Conservation (phyloP, 345 rosid species). For the Populus tremula region DNA sequence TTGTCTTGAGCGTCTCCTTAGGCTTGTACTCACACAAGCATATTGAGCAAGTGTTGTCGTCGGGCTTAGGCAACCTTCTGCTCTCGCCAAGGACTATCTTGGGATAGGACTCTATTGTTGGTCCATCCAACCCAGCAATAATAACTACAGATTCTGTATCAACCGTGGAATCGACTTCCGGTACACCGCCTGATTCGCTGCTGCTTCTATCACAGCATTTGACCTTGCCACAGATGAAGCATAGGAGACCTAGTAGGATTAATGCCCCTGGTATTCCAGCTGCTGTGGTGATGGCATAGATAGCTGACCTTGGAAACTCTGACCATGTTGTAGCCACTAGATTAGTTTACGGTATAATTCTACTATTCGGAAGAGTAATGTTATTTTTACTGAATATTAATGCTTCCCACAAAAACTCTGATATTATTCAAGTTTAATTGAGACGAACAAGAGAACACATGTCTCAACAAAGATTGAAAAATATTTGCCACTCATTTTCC, state of each 20-base stretch:
- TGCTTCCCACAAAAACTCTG: no score
- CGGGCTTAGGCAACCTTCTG: slow-evolving; percentile 40
- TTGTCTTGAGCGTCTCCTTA: slow-evolving; percentile 36
- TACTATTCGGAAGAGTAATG: no score
- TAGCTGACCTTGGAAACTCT: slow-evolving; percentile 45
- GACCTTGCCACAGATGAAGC: slow-evolving; percentile 39
- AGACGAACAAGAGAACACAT: not conserved
- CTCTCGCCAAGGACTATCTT: slow-evolving; percentile 45
- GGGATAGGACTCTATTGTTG: slow-evolving; percentile 57
- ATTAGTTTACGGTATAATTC: not conserved
- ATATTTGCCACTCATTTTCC: no score
- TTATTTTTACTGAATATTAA: no score
- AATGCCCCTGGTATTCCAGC: slow-evolving; percentile 57
- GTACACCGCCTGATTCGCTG: slow-evolving; percentile 4
- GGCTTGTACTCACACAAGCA: slow-evolving; percentile 44
- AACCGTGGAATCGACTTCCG: slow-evolving; percentile 25
- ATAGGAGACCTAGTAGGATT: slow-evolving; percentile 34
- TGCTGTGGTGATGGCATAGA: slow-evolving; percentile 45
- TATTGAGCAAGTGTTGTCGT: slow-evolving; percentile 40
- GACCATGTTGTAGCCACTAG: not conserved
- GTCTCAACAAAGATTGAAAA: not conserved
- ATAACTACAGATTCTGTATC: slow-evolving; percentile 9
- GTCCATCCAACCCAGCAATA: slow-evolving; percentile 39
- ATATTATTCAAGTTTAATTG: no score
- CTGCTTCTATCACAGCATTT: slow-evolving; percentile 18